These are phyloP conservation scores for Russula sp. DNA, from an alignment of 768 basidiomycete species.

Conservation along the genomic window DNA sequence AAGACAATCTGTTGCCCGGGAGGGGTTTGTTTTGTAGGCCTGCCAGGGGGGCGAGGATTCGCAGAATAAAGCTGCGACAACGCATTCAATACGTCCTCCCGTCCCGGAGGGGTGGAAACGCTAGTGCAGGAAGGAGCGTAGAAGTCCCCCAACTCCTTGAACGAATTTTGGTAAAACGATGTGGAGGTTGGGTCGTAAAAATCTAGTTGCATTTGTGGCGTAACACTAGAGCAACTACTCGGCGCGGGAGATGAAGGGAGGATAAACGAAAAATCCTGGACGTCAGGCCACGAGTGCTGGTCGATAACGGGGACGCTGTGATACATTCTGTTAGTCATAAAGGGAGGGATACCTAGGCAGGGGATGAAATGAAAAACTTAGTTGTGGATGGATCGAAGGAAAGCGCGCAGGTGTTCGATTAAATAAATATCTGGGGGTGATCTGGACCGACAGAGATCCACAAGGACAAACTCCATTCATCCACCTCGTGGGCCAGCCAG, in stretches of 20 bases:
- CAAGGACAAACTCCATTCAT: constrained; percentile 18
- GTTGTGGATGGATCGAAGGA: constrained; percentile 20
- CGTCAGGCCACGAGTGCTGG: constrained; percentile 11
- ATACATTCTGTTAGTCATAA: constrained; percentile 2
- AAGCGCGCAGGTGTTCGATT: constrained; percentile 10
- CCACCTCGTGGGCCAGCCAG: constrained; percentile 15
- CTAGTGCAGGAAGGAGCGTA: neutral
- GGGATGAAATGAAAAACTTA: neutral
- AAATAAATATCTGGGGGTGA: constrained; percentile 15
- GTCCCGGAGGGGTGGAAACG: neutral
- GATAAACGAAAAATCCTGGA: neutral
- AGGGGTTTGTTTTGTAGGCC: neutral
- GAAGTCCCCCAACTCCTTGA: neutral
- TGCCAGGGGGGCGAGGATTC: neutral
- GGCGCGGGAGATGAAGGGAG: constrained; percentile 2
- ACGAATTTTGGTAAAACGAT: neutral
- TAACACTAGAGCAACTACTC: neutral
- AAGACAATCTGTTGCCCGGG: constrained; percentile 9
- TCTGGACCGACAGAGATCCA: constrained; percentile 19
- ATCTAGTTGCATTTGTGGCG: constrained; percentile 3
- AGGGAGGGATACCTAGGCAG: neutral
- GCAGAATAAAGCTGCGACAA: constrained; percentile 12
- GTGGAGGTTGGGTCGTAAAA: neutral
- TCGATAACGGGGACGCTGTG: neutral
- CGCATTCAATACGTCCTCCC: neutral